These are phyloP conservation scores for Cryptosporidium ubiquitum DNA, from an alignment of 169 alveolate genomes.

Conservation along the genomic window DNA sequence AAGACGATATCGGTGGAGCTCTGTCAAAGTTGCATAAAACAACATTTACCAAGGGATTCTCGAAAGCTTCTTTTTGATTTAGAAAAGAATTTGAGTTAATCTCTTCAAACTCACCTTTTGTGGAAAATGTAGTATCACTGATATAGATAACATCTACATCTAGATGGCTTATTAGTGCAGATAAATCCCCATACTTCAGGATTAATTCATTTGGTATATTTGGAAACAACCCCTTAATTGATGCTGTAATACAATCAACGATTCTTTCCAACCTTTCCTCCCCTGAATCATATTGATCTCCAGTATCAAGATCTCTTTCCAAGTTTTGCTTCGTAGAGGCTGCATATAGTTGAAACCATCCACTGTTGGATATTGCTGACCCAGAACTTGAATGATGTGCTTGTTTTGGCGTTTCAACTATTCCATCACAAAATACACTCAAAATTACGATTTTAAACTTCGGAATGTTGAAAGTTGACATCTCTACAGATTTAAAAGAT, in stretches of 20 bases:
- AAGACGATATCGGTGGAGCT: slow-evolving; percentile 5
- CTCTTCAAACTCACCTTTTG: not conserved
- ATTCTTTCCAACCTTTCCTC: not conserved
- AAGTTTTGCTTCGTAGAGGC: not conserved
- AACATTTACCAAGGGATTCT: slow-evolving; percentile 36
- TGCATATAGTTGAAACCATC: slow-evolving; percentile 72
- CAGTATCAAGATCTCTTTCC: not conserved
- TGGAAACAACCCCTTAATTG: slow-evolving; percentile 13
- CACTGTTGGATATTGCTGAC: slow-evolving; percentile 15
- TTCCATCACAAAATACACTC: not conserved
- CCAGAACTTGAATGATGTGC: not conserved
- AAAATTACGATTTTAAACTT: slow-evolving; percentile 11
- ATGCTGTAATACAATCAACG: not conserved
- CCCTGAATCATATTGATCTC: not conserved
- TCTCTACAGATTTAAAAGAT: not conserved
- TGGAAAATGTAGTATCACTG: not conserved
- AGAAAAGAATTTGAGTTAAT: not conserved
- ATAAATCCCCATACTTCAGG: not conserved
- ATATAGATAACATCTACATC: slow-evolving; percentile 7
- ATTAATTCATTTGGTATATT: slow-evolving; percentile 3
- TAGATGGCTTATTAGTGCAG: slow-evolving; percentile 12
- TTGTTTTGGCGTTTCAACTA: slow-evolving; percentile 16
- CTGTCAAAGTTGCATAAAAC: slow-evolving; percentile 59
- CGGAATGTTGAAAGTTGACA: not conserved
- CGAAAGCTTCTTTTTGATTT: slow-evolving; percentile 9